These are phyloP conservation scores for Leishmania aethiopica DNA, from an alignment of 208 protist genomes.

Conservation along the genomic window DNA sequence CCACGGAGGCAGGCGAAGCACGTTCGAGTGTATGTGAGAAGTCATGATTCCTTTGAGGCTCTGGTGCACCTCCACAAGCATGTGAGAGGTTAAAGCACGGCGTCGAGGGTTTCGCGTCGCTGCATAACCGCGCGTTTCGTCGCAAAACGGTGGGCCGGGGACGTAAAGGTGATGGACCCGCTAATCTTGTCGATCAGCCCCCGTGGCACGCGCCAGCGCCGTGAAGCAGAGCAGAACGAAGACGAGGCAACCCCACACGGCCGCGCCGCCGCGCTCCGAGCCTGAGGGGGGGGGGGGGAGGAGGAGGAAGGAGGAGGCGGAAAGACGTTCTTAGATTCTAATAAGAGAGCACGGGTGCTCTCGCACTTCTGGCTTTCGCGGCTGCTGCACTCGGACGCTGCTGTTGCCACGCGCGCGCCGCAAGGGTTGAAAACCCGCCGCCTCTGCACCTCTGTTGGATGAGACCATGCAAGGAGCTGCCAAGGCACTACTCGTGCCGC, in stretches of 20 bases:
- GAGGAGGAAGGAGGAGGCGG: too few species aligned
- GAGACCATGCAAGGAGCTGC: neutral
- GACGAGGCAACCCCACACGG: neutral
- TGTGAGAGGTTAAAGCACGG: conserved; percentile 9
- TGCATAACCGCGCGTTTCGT: neutral
- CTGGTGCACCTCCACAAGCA: conserved; percentile 14
- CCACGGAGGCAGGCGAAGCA: conserved; percentile 32
- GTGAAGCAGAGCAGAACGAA: neutral
- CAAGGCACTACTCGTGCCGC: neutral
- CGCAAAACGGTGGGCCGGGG: too few species aligned
- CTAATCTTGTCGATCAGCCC: neutral
- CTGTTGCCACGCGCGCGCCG: neutral
- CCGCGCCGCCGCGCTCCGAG: neutral
- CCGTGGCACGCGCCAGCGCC: neutral
- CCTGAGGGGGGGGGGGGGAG: too few species aligned
- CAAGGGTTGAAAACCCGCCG: neutral
- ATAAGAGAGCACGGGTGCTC: neutral
- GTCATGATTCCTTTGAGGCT: conserved; percentile 7
- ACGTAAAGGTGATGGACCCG: neutral
- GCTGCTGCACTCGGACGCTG: neutral
- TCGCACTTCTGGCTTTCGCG: neutral
- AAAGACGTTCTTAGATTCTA: too few species aligned
- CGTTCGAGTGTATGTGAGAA: neutral
- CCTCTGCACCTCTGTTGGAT: neutral
- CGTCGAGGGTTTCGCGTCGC: neutral